Conservation (phyloP, 768 basidiomycete genomes). For the Artomyces pyxidatus region DNA sequence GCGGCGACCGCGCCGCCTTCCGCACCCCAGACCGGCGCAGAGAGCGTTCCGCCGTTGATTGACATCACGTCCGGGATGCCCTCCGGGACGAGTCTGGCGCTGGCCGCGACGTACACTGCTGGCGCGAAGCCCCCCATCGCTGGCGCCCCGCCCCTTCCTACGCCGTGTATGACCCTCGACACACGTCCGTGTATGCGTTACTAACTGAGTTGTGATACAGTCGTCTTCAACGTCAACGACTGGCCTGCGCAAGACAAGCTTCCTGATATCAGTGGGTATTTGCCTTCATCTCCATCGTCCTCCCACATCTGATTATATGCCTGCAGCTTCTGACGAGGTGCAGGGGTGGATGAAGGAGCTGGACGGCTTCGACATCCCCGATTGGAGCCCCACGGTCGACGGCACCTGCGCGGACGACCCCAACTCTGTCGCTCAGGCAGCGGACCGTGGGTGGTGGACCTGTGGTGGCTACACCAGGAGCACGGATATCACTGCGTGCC, state of each 20-base stretch:
- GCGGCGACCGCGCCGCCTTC: not conserved
- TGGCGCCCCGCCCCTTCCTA: constrained; percentile 61
- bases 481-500: constrained; percentile 60
- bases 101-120: constrained; percentile 44
- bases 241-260: constrained; percentile 62
- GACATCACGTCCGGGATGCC: constrained; percentile 60
- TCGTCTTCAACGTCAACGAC: constrained; percentile 34
- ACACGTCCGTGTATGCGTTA: constrained; percentile 1
- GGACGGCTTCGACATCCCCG: constrained; percentile 60
- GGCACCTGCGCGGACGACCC: constrained; percentile 64
- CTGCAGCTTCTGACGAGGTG: constrained; percentile 53
- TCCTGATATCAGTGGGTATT: constrained; percentile 45
- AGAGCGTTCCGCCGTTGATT: constrained; percentile 50
- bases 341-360: constrained; percentile 69
- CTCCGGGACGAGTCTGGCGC: constrained; percentile 36
- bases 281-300: not conserved
- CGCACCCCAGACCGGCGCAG: constrained; percentile 2
- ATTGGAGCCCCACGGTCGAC: constrained; percentile 51
- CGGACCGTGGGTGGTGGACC: constrained; percentile 84
- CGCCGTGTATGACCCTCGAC: constrained; percentile 38
- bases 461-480: constrained; percentile 63
- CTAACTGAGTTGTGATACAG: constrained; percentile 24
- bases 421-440: constrained; percentile 43
- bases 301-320: constrained; percentile 4
- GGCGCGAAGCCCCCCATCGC: constrained; percentile 56